A percentile compares a stretch with the other conserved stretches of the same genome.
Evolutionary conservation across 116 monocot species (phyloP).

Genomic region (Iris pallida): DNA sequence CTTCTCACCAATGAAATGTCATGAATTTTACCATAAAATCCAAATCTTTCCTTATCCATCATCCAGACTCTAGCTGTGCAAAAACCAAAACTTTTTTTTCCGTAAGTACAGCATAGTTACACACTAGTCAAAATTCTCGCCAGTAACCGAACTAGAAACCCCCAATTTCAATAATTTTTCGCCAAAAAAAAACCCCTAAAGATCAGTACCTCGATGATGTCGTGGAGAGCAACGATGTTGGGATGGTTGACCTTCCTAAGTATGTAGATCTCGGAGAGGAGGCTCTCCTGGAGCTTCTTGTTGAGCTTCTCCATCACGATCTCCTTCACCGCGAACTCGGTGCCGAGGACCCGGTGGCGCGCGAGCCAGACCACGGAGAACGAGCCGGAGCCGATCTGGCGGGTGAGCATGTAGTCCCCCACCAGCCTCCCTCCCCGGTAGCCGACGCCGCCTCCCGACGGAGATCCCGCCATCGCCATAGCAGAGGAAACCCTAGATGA

Average conservation of each 20-base stretch:
- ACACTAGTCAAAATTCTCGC: not conserved
- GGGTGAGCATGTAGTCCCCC: slow-evolving; percentile 71
- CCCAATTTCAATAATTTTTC: not conserved
- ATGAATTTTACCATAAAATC: too few relatives aligned
- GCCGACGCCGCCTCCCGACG: slow-evolving; percentile 7
- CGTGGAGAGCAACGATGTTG: slow-evolving; percentile 69
- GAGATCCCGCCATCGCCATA: slow-evolving; percentile 16
- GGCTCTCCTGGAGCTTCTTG: slow-evolving; percentile 85
- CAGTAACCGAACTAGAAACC: not conserved
- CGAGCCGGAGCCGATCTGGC: slow-evolving; percentile 80
- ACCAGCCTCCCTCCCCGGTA: slow-evolving; percentile 48
- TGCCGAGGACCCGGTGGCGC: slow-evolving; percentile 48
- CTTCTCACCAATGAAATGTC: too few relatives aligned
- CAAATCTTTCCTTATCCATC: too few relatives aligned
- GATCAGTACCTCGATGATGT: slow-evolving; percentile 60
- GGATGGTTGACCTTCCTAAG: slow-evolving; percentile 65
- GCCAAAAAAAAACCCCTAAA: not conserved
- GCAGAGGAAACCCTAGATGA: slow-evolving; percentile 9
- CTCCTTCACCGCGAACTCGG: slow-evolving; percentile 91
- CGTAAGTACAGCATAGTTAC: too few relatives aligned
- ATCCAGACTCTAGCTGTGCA: too few relatives aligned
- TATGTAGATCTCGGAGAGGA: slow-evolving; percentile 74
- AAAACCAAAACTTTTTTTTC: not conserved
- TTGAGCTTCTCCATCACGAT: slow-evolving; percentile 62
- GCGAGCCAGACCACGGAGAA: slow-evolving; percentile 93